A percentile compares a stretch with the other conserved stretches of the same genome.
phyloP scores from a whole-genome alignment of 306 rosid genomes.

The Fragaria ananassa region DNA sequence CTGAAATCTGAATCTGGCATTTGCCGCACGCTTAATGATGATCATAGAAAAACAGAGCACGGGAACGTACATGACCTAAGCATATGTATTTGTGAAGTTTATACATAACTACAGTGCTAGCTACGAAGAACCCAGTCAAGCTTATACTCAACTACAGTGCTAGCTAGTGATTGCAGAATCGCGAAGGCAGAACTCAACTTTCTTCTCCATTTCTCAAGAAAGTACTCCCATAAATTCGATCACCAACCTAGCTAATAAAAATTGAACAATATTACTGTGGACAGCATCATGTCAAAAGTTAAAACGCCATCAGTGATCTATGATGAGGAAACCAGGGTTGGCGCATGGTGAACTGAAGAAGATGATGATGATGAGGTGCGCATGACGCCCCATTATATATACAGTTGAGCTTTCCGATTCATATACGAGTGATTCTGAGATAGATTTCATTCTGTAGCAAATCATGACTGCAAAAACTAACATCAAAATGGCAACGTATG shows the following conservation, averaged over 20 bases:
- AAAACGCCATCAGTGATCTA: neutral
- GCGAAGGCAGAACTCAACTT: neutral
- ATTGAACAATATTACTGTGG: neutral
- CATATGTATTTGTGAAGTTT: neutral
- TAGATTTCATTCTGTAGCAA: neutral
- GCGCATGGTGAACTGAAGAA: neutral
- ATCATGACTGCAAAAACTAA: neutral
- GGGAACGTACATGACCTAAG: neutral
- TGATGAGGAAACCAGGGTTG: neutral
- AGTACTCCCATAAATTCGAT: neutral
- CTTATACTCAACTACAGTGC: neutral
- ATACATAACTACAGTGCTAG: too few species aligned
- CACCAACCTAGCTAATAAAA: neutral
- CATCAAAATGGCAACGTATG: neutral
- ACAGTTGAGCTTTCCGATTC: neutral
- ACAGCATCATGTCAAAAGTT: neutral
- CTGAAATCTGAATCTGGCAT: slow-evolving; percentile 8
- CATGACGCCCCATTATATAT: neutral
- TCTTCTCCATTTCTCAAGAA: neutral
- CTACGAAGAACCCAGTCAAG: neutral
- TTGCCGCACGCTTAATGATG: neutral
- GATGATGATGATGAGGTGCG: neutral
- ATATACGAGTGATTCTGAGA: neutral
- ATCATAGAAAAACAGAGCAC: neutral
- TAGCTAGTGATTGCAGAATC: neutral